These are phyloP conservation scores for Chytriomyces sp. DNA, from an alignment of 192 early-diverging fungal genomes.

Conservation along the genomic window DNA sequence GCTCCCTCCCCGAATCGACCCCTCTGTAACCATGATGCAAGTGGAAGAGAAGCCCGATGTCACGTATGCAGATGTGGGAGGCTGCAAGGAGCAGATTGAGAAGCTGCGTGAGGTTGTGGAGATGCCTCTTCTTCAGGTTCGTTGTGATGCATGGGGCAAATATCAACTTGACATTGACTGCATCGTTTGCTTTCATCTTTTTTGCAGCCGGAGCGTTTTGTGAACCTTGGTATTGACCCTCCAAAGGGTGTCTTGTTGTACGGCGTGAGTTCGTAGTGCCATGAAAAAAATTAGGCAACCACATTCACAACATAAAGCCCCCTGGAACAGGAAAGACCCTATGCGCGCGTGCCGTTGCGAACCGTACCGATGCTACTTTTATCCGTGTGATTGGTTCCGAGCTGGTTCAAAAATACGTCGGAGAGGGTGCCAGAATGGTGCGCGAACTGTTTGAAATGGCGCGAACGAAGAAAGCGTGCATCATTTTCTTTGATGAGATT, in stretches of 20 bases:
- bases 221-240: constrained; percentile 98
- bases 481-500: constrained; percentile 99
- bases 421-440: constrained; percentile 98
- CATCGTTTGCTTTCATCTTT: background rate
- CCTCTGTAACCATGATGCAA: constrained; percentile 99
- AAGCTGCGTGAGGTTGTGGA: constrained; percentile 99
- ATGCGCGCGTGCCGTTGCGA: constrained; percentile 97
- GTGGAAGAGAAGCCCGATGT: constrained; percentile 99
- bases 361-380: constrained; percentile 99
- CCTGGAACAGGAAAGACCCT: constrained; percentile 96
- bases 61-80: constrained; percentile 99
- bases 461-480: constrained; percentile 98
- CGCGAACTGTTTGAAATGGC: constrained; percentile 99
- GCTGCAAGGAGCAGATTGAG: constrained; percentile 99
- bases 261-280: constrained; percentile 48
- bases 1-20: constrained; percentile 97
- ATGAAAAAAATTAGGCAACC: background rate
- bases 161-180: background rate
- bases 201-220: constrained; percentile 87
- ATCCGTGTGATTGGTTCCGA: constrained; percentile 99
- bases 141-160: background rate
- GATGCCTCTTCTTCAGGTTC: constrained; percentile 82
- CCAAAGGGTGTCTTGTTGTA: constrained; percentile 99
- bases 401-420: constrained; percentile 99
- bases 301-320: constrained; percentile 1